Evolutionary conservation across 208 protist species (phyloP).

Genomic region (Acanthamoeba quina): DNA sequence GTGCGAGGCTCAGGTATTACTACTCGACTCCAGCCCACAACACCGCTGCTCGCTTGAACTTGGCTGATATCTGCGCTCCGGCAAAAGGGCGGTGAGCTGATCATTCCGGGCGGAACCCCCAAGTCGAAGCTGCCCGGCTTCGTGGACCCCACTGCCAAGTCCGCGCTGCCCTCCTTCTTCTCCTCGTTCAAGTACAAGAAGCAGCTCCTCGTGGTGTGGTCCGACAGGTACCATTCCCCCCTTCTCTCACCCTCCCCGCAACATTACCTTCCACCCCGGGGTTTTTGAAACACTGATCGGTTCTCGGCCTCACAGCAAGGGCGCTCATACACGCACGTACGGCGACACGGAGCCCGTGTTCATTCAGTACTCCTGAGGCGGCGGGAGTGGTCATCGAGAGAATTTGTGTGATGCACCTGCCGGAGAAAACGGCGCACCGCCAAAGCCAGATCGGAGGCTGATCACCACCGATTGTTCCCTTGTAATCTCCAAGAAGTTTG

Average conservation of each 20-base stretch:
- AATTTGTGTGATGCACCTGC: no score
- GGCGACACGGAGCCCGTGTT: conserved; percentile 49
- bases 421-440: no score
- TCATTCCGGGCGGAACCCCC: conserved; percentile 17
- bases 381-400: no score
- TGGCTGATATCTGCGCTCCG: not conserved
- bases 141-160: conserved; percentile 40
- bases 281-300: no score
- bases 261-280: not conserved
- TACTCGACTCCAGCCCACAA: no score
- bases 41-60: not conserved
- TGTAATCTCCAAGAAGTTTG: no score
- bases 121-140: conserved; percentile 68
- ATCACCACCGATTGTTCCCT: no score
- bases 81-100: conserved; percentile 56
- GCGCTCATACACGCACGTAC: conserved; percentile 64
- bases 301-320: not conserved
- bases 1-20: conserved; percentile 27
- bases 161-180: conserved; percentile 4
- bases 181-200: conserved; percentile 38
- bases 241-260: not conserved
- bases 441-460: no score
- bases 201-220: conserved; percentile 58
- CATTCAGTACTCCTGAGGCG: not conserved
- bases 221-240: not conserved